Evolutionary conservation across 2,329 filamentous ascomycete species (phyloP).

Genomic region (Cladosporium sp.): DNA sequence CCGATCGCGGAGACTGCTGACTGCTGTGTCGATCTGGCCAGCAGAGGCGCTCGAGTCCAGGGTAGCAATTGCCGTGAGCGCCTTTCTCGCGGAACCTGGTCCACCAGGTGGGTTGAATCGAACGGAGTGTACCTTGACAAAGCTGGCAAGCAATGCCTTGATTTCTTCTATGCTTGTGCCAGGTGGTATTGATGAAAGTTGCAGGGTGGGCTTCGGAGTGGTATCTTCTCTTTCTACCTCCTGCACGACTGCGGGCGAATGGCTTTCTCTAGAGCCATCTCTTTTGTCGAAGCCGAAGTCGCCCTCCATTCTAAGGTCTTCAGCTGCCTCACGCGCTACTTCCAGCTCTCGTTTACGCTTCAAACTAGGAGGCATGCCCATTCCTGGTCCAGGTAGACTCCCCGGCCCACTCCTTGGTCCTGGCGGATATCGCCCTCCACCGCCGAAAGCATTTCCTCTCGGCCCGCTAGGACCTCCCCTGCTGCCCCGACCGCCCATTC

Average conservation of each 20-base stretch:
- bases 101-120: conserved; percentile 16
- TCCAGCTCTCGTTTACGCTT: conserved; percentile 30
- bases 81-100: conserved; percentile 56
- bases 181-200: conserved; percentile 49
- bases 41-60: conserved; percentile 73
- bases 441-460: conserved; percentile 30
- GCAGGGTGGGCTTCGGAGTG: conserved; percentile 47
- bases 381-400: conserved; percentile 38
- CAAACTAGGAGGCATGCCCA: conserved; percentile 24
- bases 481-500: conserved; percentile 11
- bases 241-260: conserved; percentile 2
- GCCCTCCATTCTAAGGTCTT: conserved; percentile 21
- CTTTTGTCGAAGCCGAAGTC: conserved; percentile 14
- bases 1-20: conserved; percentile 71
- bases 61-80: conserved; percentile 71
- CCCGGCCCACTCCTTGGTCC: conserved; percentile 45
- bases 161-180: conserved; percentile 56
- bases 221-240: conserved; percentile 37
- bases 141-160: conserved; percentile 35
- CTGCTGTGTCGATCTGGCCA: conserved; percentile 73
- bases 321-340: conserved; percentile 26
- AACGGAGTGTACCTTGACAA: conserved; percentile 25
- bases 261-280: neutral
- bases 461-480: conserved; percentile 32
- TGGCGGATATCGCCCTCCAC: conserved; percentile 25